A percentile compares a stretch with the other conserved stretches of the same genome.
Evolutionary conservation across 1,284 basidiomycete species (phyloP).

Genomic region (Prillingera fragicola): DNA sequence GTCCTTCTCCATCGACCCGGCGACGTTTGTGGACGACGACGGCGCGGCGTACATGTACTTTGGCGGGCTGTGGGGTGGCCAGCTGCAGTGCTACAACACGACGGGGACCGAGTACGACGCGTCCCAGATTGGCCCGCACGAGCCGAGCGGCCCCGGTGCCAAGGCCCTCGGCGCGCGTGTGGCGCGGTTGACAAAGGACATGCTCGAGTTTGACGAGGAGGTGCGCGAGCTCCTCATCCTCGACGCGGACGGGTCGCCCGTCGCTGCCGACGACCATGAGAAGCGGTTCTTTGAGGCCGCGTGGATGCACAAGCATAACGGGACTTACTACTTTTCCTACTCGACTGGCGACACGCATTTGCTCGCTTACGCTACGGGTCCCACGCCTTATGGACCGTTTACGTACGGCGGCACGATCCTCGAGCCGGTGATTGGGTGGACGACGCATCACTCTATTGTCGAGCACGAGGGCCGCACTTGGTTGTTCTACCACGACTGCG

Average conservation of each 20-base stretch:
- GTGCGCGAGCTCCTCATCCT: constrained; percentile 27
- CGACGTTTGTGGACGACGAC: constrained; percentile 35
- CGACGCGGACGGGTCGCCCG: constrained; percentile 22
- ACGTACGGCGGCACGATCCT: constrained; percentile 33
- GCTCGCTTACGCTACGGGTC: constrained; percentile 29
- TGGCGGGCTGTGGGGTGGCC: constrained; percentile 41
- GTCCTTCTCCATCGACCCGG: constrained; percentile 36
- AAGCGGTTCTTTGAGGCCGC: constrained; percentile 40
- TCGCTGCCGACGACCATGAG: constrained; percentile 34
- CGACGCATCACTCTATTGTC: constrained; percentile 36
- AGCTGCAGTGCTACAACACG: constrained; percentile 32
- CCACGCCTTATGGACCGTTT: constrained; percentile 32
- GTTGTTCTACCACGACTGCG: constrained; percentile 41
- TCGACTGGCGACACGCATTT: constrained; percentile 39
- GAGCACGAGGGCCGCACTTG: constrained; percentile 32
- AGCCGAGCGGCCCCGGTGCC: constrained; percentile 25
- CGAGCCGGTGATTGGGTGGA: constrained; percentile 37
- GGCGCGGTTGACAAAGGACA: constrained; percentile 26
- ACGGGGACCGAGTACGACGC: constrained; percentile 23
- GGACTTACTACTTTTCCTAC: constrained; percentile 37
- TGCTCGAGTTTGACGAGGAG: constrained; percentile 26
- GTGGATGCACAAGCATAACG: constrained; percentile 38
- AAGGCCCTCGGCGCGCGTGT: constrained; percentile 28
- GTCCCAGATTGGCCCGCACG: constrained; percentile 21
- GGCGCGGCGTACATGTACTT: constrained; percentile 35